A percentile compares a stretch with the other conserved stretches of the same genome.
Evolutionary conservation across 2,329 filamentous ascomycete species (phyloP).

Genomic region (Monosporascus ibericus): DNA sequence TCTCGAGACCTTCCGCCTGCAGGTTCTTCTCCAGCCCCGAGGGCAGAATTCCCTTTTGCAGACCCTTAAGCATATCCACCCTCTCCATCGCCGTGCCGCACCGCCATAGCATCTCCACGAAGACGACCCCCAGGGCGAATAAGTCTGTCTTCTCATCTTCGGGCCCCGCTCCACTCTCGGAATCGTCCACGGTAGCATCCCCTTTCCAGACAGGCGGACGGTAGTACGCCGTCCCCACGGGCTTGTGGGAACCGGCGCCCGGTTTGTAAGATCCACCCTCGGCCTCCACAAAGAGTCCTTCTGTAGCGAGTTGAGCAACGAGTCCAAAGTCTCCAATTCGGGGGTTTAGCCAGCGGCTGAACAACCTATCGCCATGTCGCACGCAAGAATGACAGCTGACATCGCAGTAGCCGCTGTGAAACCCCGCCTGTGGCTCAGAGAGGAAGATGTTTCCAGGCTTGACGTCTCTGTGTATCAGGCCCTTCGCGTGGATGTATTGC

Average conservation of each 20-base stretch:
- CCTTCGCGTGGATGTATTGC: slow-evolving; percentile 55
- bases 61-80: slow-evolving; percentile 18
- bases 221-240: slow-evolving; percentile 59
- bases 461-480: slow-evolving; percentile 58
- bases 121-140: slow-evolving; percentile 54
- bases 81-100: slow-evolving; percentile 48
- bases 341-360: slow-evolving; percentile 41
- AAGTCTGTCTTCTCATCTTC: slow-evolving; percentile 52
- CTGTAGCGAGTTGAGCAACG: slow-evolving; percentile 44
- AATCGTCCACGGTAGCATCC: not conserved
- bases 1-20: slow-evolving; percentile 11
- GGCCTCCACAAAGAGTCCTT: slow-evolving; percentile 17
- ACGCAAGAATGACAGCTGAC: slow-evolving; percentile 17
- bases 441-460: slow-evolving; percentile 65
- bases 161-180: not conserved
- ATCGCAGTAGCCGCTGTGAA: slow-evolving; percentile 20
- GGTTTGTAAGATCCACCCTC: no score
- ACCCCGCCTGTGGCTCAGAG: slow-evolving; percentile 32
- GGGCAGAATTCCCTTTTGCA: slow-evolving; percentile 19
- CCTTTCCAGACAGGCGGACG: slow-evolving; percentile 37
- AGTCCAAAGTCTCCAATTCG: slow-evolving; percentile 64
- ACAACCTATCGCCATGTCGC: not conserved
- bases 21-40: slow-evolving; percentile 8
- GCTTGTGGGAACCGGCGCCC: slow-evolving; percentile 22
- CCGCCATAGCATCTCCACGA: slow-evolving; percentile 53